Evolutionary conservation across 129 eudicot species (phyloP), one percentile per base, ranked within the genome.

Genomic region (Artemisia argyi): DNA sequence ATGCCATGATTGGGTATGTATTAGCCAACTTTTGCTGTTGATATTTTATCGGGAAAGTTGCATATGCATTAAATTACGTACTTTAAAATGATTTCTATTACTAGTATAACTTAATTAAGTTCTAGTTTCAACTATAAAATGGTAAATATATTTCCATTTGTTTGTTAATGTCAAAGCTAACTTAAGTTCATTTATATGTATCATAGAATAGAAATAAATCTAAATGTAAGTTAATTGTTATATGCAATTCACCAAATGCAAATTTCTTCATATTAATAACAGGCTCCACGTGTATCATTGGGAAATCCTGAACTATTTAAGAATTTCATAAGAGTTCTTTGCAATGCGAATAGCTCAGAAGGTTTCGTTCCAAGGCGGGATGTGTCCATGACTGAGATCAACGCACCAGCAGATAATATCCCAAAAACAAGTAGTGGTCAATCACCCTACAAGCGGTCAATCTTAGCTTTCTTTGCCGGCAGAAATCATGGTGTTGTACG

Each of bases 271-370:
- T 5, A 35, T 17, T 50, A n/a, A 11, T 49, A 19, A 44, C 53
- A 83, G 87, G 87, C 71, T n/a, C 87, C 87, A 48, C 66, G 55
- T 47, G 70, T 76, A 7, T 83, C 87, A 35, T 0, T 2, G 28
- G 71, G 84, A 11, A 54, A 66, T 15, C 80, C 82, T 24, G 61
- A 72, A 10, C 62, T 88, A 8, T 65, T 59, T 83, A 50, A 81
- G 17, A 78, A 83, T 39, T 56, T 85, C 18, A 85, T 88, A 1
- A 52, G 91, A 69, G 96, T 79, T 3, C 62, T 88, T 9, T 88
- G 96, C 67, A 88, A 88, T 16, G 96, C 96, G 32, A 88, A 88
- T 68, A 76, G 75, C 52, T 88, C 91, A 0, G 96, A 88, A 52
- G 72, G 76, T 7, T 88, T 88, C 80, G 47, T 56, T 76, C 87